Evolutionary conservation across 2,329 filamentous ascomycete genomes (phyloP).

Genomic region (Ambrosiella beaveri): DNA sequence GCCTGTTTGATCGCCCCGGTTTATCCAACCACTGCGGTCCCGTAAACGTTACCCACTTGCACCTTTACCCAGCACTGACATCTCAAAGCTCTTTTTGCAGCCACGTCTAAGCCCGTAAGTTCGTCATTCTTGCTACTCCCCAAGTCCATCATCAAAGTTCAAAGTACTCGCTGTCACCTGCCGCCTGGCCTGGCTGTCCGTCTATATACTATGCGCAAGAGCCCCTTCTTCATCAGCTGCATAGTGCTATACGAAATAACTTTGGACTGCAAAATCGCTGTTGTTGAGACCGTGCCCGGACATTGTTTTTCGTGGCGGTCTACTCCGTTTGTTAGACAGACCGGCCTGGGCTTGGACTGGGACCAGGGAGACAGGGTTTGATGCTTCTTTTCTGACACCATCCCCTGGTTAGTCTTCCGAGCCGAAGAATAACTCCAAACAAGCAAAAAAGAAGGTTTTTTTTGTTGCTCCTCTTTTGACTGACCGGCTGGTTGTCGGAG

Average conservation of each 20-base stretch:
- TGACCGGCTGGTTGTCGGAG: no score
- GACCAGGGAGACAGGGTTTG: slow-evolving; percentile 1
- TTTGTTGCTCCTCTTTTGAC: not conserved
- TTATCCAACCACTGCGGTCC: not conserved
- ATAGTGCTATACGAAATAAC: not conserved
- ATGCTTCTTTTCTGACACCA: slow-evolving; percentile 7
- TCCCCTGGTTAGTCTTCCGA: slow-evolving; percentile 1
- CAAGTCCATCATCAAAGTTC: not conserved
- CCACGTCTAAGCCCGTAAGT: no score
- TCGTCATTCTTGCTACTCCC: not conserved
- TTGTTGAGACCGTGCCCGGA: not conserved
- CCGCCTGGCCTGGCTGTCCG: not conserved
- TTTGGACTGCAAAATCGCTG: not conserved
- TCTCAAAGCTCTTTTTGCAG: not conserved
- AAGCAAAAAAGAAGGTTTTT: not conserved
- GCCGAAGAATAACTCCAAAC: not conserved
- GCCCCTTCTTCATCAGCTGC: not conserved
- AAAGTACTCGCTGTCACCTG: not conserved
- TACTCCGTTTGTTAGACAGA: not conserved
- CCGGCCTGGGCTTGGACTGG: slow-evolving; percentile 3
- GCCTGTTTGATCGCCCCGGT: not conserved
- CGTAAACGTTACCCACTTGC: no score
- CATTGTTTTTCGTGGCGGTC: slow-evolving; percentile 2
- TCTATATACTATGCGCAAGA: not conserved
- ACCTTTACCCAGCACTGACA: not conserved